Evolutionary conservation across 495 filamentous ascomycete species (phyloP), one percentile per base, ranked within the genome.

Genomic region (Thozetella sp.): DNA sequence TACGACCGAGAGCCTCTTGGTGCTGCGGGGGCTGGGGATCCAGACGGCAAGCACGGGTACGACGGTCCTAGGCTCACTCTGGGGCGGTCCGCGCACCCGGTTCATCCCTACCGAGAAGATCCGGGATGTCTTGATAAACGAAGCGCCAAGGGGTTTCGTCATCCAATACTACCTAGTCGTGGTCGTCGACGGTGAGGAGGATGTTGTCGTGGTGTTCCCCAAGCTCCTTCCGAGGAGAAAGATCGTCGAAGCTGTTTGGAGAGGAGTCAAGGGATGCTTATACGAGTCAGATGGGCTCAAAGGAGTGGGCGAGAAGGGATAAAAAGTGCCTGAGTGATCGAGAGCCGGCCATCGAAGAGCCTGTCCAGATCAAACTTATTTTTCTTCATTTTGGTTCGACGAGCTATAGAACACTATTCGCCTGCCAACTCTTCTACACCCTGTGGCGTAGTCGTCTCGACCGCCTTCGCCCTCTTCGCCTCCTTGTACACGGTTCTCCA

Each of bases 41-140:
- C 95, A 99, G 71, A 98, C 92, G 2, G 86, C 84, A 3, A 91
- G 89, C 0, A 85, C 83, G 22, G 86, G 85, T 24, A 67, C 80
- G 1, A 86, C 84, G 17, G 88, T 88, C 58, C 82, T 93, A 15
- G 26, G 55, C 51, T 53, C 19, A 13, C 22, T 52, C 15, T 50
- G 24, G 46, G 48, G 51, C 20, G 45, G 25, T 11, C 52, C 52
- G 37, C 45, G 58, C 57, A 69, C 93, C 55, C 79, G 93, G 58
- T 99, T 98, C 69, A 98, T 99, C 26, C 95, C 96, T 3, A 97
- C 95, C 1, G 90, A 87, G 2, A 86, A 90, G 68, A 96, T 98
- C 43, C 88, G 90, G 56, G 95, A 98, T 74, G 88, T 98, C 57
- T 83, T 97, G 57, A 90, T 99, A 50, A 92, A 97, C 72, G 95